Conservation (phyloP, 1,284 basidiomycete genomes). For the Pyrrhoderma noxium region DNA sequence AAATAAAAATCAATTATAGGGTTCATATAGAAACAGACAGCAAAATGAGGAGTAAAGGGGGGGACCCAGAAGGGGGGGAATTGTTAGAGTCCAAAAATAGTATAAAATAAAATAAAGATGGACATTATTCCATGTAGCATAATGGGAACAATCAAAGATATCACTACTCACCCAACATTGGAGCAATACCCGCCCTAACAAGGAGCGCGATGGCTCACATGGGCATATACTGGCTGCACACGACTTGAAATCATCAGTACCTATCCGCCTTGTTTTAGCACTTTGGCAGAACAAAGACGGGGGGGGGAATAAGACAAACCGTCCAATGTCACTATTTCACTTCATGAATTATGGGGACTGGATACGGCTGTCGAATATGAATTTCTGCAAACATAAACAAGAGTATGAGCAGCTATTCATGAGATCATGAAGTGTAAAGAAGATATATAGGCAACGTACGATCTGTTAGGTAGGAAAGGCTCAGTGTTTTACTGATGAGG, state of each 20-base stretch:
- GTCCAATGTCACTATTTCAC: neutral
- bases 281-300: neutral
- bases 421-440: too few species aligned
- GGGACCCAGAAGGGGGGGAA: neutral
- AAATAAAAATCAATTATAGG: neutral
- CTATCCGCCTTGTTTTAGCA: neutral
- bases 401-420: too few species aligned
- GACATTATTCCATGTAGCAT: too few species aligned
- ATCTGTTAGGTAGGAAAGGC: too few species aligned
- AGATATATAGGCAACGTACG: too few species aligned
- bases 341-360: neutral
- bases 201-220: constrained; percentile 19
- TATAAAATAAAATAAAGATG: neutral
- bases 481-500: too few species aligned
- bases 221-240: constrained; percentile 11
- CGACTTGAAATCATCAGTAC: neutral
- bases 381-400: too few species aligned
- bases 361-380: too few species aligned
- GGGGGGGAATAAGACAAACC: neutral
- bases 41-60: neutral
- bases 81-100: neutral
- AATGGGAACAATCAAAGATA: neutral
- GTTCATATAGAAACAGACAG: neutral
- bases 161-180: constrained; percentile 7
- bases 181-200: constrained; percentile 17